These are phyloP conservation scores for Erythrophleum ivorense DNA, from an alignment of 331 rosid genomes.

Conservation along the genomic window DNA sequence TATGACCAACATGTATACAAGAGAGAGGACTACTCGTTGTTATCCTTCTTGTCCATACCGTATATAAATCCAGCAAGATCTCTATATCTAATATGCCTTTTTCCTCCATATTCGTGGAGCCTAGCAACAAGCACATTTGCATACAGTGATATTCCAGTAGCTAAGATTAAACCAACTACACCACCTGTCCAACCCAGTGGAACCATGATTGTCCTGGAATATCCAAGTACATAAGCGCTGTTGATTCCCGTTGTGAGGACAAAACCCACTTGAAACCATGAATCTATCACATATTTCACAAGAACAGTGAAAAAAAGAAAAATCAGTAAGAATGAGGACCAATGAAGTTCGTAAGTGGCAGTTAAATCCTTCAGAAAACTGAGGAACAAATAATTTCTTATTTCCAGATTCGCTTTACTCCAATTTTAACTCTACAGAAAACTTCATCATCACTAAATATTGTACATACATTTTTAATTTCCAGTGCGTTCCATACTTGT, in stretches of 20 bases:
- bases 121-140: conserved; percentile 78
- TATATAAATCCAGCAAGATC: conserved; percentile 87
- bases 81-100: conserved; percentile 91
- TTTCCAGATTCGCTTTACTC: neutral
- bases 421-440: too few species aligned
- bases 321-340: neutral
- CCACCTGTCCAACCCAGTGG: conserved; percentile 86
- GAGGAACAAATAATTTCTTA: neutral
- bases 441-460: neutral
- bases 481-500: neutral
- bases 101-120: conserved; percentile 86
- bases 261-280: conserved; percentile 91
- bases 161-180: conserved; percentile 69
- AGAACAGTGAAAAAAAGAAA: neutral
- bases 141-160: conserved; percentile 69
- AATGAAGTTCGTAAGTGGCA: neutral
- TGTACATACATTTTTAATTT: neutral
- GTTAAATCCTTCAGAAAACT: neutral
- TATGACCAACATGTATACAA: neutral
- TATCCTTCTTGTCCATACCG: conserved; percentile 51
- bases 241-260: conserved; percentile 90
- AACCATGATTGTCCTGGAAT: conserved; percentile 87
- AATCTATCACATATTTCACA: conserved; percentile 50
- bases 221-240: conserved; percentile 93
- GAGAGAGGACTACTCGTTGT: neutral